Percentiles rank a stretch among this genome's conserved stretches.
Conservation (phyloP, 2,329 filamentous ascomycete species). For the Diaporthe sp. region DNA sequence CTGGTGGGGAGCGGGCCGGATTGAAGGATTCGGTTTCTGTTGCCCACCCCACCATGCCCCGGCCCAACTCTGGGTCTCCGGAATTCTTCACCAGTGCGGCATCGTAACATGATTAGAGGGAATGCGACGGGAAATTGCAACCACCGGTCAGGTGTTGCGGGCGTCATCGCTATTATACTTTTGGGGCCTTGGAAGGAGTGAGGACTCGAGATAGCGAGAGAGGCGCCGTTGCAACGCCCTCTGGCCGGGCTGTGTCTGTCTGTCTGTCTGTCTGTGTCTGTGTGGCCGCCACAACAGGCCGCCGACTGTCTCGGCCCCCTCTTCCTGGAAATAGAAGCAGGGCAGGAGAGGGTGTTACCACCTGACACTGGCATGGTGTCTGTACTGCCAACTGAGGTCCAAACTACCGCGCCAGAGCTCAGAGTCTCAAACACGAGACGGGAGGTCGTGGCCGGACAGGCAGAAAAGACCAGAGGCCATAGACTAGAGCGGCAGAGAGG, state of each 20-base stretch:
- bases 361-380: slow-evolving; percentile 27
- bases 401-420: slow-evolving; percentile 8
- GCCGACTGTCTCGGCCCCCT: slow-evolving; percentile 19
- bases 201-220: not conserved
- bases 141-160: slow-evolving; percentile 20
- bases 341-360: slow-evolving; percentile 8
- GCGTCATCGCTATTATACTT: slow-evolving; percentile 29
- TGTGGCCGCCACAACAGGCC: slow-evolving; percentile 29
- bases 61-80: slow-evolving; percentile 20
- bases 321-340: slow-evolving; percentile 30
- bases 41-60: not conserved
- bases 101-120: slow-evolving; percentile 26
- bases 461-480: slow-evolving; percentile 14
- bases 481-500: slow-evolving; percentile 2
- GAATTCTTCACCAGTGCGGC: slow-evolving; percentile 31
- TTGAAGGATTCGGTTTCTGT: slow-evolving; percentile 31
- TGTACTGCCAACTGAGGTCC: not conserved
- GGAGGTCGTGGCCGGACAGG: slow-evolving; percentile 8
- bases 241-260: not conserved
- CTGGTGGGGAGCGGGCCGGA: slow-evolving; percentile 31
- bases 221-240: slow-evolving; percentile 15
- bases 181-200: not conserved
- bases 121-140: slow-evolving; percentile 31
- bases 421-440: slow-evolving; percentile 17
- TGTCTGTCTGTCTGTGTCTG: slow-evolving; percentile 11